Base-by-base conservation (phyloP, 2,329 filamentous ascomycete species). In the Grosmannia clavigera region DNA sequence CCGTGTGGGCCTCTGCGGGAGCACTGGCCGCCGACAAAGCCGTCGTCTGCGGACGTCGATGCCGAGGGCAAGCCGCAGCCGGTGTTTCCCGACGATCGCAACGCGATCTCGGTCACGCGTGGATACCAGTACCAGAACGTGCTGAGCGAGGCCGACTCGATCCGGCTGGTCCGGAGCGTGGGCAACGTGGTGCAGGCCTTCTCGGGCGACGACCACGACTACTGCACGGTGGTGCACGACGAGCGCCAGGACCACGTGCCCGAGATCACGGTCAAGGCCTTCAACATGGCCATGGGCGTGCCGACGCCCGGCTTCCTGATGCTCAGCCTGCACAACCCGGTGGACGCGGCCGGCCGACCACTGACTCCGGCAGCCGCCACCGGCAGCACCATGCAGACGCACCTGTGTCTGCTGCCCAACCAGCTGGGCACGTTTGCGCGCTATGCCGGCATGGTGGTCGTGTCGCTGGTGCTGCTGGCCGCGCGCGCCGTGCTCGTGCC, bases 81-180 rank as follows among this genome's bases (percentile, higher is more conserved):
- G 0, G 74, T 82, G 1, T 71, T 72, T 60, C 83, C 75, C 3
- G 89, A 95, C 67, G 78, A 88, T 55, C 80, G 83, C 60, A 95
- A 94, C 65, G 85, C 92, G 29, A 88, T 99, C 61, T 80, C 81
- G 2, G 84, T 99, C 19, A 76, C 82, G 11, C 79, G 78, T 19
- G 94, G 94, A 16, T 96, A 96, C 69, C 94, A 99, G 71, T 99
- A 99, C 69, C 92, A 97, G 71, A 99, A 96, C 67, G 92, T 96
- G 3, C 81, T 99, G 31, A 87, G 81, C 57, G 83, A 86, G 57
- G 79, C 82, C 2, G 84, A 96, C 65, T 94, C 92, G 0, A 79
- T 84, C 54, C 84, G 85, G 58, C 76, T 99, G 46, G 76, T 96
- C 51, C 80, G 86, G 62, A 88, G 85, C 64, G 78, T 96, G 40